Conservation (phyloP, 345 rosid genomes). For the Linum lewisii region DNA sequence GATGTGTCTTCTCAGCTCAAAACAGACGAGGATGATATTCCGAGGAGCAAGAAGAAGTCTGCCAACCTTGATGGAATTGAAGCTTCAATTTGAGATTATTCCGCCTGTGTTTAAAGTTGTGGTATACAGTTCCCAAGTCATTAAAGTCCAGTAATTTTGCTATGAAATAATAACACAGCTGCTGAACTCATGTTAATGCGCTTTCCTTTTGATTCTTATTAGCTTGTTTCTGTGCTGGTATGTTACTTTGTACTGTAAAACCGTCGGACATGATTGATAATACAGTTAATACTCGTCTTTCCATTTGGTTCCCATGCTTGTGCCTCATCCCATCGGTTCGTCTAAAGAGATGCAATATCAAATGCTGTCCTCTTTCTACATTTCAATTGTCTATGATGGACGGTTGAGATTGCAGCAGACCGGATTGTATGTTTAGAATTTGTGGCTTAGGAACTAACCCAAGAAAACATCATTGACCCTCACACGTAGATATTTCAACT, state of each 20-base stretch:
- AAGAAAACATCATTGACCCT: no score
- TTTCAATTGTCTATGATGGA: no score
- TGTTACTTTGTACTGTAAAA: neutral
- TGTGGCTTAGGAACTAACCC: no score
- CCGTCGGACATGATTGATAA: neutral
- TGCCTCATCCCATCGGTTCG: no score
- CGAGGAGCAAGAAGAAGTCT: slow-evolving; percentile 30
- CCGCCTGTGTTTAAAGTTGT: neutral
- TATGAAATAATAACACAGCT: slow-evolving; percentile 16
- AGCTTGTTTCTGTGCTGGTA: neutral
- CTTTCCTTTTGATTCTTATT: neutral
- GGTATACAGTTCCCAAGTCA: slow-evolving; percentile 6
- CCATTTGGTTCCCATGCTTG: no score
- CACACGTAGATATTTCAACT: slow-evolving; percentile 13
- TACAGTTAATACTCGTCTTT: no score
- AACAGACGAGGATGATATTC: slow-evolving; percentile 36
- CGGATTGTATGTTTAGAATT: no score
- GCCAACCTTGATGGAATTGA: slow-evolving; percentile 36
- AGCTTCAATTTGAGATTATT: slow-evolving; percentile 34
- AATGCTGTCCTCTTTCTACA: no score
- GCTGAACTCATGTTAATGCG: slow-evolving; percentile 10
- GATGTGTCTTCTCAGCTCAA: slow-evolving; percentile 70
- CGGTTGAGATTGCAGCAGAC: no score
- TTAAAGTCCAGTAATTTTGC: slow-evolving; percentile 7
- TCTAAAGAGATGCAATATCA: no score